These are phyloP conservation scores for Leishmania amazonensis DNA, from an alignment of 208 protist genomes.

Conservation along the genomic window DNA sequence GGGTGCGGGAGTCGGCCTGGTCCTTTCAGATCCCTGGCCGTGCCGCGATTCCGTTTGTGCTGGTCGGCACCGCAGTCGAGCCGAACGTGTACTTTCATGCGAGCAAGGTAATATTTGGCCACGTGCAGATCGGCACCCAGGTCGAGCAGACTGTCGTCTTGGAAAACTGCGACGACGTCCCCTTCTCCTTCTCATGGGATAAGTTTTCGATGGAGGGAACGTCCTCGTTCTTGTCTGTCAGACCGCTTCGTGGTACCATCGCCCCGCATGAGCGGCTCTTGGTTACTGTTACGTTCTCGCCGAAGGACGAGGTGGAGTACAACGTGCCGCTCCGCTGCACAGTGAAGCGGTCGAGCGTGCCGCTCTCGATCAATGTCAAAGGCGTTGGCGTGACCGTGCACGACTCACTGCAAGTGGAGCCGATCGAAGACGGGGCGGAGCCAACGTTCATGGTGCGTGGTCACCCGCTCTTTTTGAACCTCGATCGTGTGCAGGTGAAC, in stretches of 20 bases:
- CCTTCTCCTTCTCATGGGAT: slow-evolving; percentile 94
- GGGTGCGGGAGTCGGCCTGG: slow-evolving; percentile 91
- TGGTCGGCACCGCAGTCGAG: slow-evolving; percentile 94
- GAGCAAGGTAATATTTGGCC: slow-evolving; percentile 93
- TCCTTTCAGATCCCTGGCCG: slow-evolving; percentile 88
- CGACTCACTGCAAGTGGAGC: slow-evolving; percentile 81
- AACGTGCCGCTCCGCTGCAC: slow-evolving; percentile 93
- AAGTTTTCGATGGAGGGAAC: slow-evolving; percentile 47
- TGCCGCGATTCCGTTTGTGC: slow-evolving; percentile 90
- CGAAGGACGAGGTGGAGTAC: slow-evolving; percentile 91
- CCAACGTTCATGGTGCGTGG: slow-evolving; percentile 38
- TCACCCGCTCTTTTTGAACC: slow-evolving; percentile 68
- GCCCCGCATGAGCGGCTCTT: slow-evolving; percentile 68
- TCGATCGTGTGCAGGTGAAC: slow-evolving; percentile 95
- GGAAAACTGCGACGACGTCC: slow-evolving; percentile 93
- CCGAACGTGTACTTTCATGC: slow-evolving; percentile 91
- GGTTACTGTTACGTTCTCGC: slow-evolving; percentile 85
- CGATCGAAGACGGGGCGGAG: slow-evolving; percentile 34
- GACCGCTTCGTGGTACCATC: slow-evolving; percentile 84
- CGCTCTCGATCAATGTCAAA: slow-evolving; percentile 96
- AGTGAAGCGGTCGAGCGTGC: slow-evolving; percentile 92
- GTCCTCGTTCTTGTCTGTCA: slow-evolving; percentile 67
- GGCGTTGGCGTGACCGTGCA: slow-evolving; percentile 95
- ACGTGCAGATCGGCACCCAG: slow-evolving; percentile 82
- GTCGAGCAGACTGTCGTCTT: slow-evolving; percentile 83